A percentile compares a stretch with the other conserved stretches of the same genome.
phyloP scores from a whole-genome alignment of 352 stramenopile species.

The Synura sp. region DNA sequence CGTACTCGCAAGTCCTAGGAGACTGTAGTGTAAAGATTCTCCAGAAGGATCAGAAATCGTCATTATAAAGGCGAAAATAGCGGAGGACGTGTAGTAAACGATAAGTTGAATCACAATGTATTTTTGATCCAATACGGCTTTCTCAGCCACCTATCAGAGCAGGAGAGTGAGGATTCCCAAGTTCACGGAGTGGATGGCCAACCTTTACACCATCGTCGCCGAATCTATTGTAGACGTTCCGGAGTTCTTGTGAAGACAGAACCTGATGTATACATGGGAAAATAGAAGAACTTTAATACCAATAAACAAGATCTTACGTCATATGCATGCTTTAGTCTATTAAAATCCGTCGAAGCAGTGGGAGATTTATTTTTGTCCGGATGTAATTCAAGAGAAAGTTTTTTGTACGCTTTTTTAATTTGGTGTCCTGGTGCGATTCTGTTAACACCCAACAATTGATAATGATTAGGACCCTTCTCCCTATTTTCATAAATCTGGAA shows the following conservation, averaged over 20 bases:
- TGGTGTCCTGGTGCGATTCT: slow-evolving; percentile 44
- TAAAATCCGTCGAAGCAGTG: background rate
- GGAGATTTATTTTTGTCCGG: slow-evolving; percentile 76
- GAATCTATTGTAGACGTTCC: slow-evolving; percentile 6
- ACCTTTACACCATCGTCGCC: slow-evolving; percentile 1
- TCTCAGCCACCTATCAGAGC: background rate
- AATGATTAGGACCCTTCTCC: slow-evolving; percentile 24
- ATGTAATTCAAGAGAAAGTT: slow-evolving; percentile 89
- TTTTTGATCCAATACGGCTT: slow-evolving; percentile 10
- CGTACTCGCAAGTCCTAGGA: background rate
- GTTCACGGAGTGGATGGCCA: background rate
- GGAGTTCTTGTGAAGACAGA: too few species aligned
- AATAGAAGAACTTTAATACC: too few species aligned
- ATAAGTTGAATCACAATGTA: background rate
- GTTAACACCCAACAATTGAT: slow-evolving; percentile 7
- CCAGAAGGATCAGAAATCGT: background rate
- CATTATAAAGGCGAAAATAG: slow-evolving; percentile 31
- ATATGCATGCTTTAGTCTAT: background rate
- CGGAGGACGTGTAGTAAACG: background rate
- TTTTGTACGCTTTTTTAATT: slow-evolving; percentile 91
- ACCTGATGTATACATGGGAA: too few species aligned
- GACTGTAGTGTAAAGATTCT: background rate
- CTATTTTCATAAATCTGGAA: background rate
- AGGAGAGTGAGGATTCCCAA: background rate
- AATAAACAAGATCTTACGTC: background rate